phyloP scores from a whole-genome alignment of 257 asterid genomes.

The Linaria vulgaris region DNA sequence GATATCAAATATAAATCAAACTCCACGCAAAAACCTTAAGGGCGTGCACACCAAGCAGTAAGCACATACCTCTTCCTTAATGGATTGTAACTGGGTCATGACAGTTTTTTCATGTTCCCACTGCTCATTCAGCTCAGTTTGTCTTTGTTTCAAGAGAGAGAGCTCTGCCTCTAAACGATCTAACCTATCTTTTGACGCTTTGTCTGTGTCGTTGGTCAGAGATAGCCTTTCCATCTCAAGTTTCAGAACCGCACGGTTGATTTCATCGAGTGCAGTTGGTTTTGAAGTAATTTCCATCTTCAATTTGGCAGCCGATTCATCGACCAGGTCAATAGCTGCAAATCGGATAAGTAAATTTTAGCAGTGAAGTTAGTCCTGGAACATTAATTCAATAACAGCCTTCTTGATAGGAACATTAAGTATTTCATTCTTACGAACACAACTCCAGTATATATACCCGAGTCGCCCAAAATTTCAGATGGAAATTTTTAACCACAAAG shows the following conservation, averaged over 20 bases:
- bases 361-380: background rate
- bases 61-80: slow-evolving; percentile 80
- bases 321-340: slow-evolving; percentile 94
- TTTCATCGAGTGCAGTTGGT: slow-evolving; percentile 94
- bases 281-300: slow-evolving; percentile 98
- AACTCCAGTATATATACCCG: background rate
- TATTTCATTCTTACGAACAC: background rate
- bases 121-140: slow-evolving; percentile 78
- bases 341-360: slow-evolving; percentile 24
- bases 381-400: background rate
- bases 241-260: slow-evolving; percentile 80
- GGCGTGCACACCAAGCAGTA: background rate
- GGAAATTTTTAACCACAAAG: background rate
- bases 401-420: background rate
- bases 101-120: slow-evolving; percentile 92
- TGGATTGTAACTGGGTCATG: slow-evolving; percentile 82
- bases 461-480: background rate
- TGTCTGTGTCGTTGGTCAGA: slow-evolving; percentile 84
- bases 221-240: slow-evolving; percentile 96
- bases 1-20: no score
- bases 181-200: slow-evolving; percentile 82
- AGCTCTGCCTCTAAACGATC: slow-evolving; percentile 81
- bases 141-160: slow-evolving; percentile 73
- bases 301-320: slow-evolving; percentile 95
- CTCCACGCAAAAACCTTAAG: background rate